These are phyloP conservation scores for Ganoderma multipileum DNA, from an alignment of 1,284 basidiomycete species.

Conservation along the genomic window DNA sequence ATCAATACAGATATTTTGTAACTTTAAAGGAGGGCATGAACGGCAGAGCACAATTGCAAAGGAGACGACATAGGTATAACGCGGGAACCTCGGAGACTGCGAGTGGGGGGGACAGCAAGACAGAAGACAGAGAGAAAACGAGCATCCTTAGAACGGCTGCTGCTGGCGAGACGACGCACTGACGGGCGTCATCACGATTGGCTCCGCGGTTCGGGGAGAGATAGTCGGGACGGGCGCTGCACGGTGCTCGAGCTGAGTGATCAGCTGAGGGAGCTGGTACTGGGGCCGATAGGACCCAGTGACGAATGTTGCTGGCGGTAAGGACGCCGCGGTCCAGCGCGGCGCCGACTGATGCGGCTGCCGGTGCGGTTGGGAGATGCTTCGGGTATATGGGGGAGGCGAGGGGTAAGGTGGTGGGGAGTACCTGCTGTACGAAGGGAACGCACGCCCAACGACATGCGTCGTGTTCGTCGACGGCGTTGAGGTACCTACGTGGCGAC, in stretches of 20 bases:
- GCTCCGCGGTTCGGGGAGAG: constrained; percentile 14
- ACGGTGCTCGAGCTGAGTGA: constrained; percentile 18
- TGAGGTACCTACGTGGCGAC: constrained; percentile 4
- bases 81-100: not conserved
- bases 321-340: constrained; percentile 5
- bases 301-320: constrained; percentile 6
- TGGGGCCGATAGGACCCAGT: constrained; percentile 12
- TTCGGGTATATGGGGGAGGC: not conserved
- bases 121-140: not conserved
- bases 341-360: constrained; percentile 10
- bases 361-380: constrained; percentile 9
- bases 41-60: not conserved
- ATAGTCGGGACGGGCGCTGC: constrained; percentile 11
- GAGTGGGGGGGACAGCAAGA: not conserved
- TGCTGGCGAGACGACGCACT: not conserved
- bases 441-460: constrained; percentile 18
- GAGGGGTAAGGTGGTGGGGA: not conserved
- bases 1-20: not conserved
- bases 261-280: constrained; percentile 20
- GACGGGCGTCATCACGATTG: constrained; percentile 4
- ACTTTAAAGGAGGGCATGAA: not conserved
- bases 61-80: not conserved
- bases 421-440: constrained; percentile 10
- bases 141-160: not conserved
- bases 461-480: constrained; percentile 1